A percentile compares a stretch with the other conserved stretches of the same genome.
Conservation (phyloP, 345 rosid species). For the Acer campestre region DNA sequence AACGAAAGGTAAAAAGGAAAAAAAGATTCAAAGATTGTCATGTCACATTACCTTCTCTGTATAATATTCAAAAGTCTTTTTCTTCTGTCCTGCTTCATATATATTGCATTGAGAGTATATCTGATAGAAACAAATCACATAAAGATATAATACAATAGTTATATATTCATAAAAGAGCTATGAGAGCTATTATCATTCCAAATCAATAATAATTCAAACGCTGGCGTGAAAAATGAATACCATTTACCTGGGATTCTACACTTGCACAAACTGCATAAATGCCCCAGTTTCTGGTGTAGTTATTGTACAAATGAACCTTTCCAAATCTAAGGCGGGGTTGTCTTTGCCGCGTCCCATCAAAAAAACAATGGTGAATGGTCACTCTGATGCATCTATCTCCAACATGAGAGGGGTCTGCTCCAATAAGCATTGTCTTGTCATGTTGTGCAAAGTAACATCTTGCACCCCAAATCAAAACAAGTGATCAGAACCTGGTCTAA, state of each 20-base stretch:
- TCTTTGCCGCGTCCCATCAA: constrained; percentile 84
- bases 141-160: background rate
- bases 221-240: background rate
- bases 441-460: constrained; percentile 82
- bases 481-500: constrained; percentile 5
- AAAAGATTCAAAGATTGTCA: background rate
- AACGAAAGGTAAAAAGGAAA: background rate
- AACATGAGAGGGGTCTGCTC: constrained; percentile 74
- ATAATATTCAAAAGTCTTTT: constrained; percentile 77
- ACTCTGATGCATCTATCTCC: constrained; percentile 82
- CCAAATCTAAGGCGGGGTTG: constrained; percentile 92
- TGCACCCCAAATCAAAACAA: constrained; percentile 18
- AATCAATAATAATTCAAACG: background rate
- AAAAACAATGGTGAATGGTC: constrained; percentile 93
- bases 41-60: constrained; percentile 66
- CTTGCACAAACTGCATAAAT: constrained; percentile 94
- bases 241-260: constrained; percentile 81
- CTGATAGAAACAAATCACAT: constrained; percentile 32
- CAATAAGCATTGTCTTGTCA: constrained; percentile 87
- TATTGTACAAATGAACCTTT: constrained; percentile 88
- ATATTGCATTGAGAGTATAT: constrained; percentile 91
- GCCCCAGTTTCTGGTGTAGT: constrained; percentile 87
- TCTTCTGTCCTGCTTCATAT: constrained; percentile 88
- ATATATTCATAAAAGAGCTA: background rate
- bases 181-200: background rate